Evolutionary conservation across 2,329 filamentous ascomycete species (phyloP), one percentile per base, ranked within the genome.

Genomic region (Aspergillus pseudotamarii): DNA sequence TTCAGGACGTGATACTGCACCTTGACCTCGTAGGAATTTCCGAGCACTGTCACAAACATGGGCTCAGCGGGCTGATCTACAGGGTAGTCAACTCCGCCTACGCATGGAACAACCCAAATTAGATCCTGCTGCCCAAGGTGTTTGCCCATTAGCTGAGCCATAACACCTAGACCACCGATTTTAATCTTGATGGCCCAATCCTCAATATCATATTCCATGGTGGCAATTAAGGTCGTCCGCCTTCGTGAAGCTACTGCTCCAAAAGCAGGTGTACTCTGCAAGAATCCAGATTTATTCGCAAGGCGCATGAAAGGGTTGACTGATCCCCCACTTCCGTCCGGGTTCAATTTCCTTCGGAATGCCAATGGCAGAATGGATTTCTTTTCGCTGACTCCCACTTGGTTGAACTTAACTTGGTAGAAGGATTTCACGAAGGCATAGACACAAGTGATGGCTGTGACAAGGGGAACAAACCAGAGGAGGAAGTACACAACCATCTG

Each of bases 181-280:
- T 91, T 91, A 77, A 91, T 88, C 75, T 89, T 90, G 77, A 91
- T 88, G 4, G 77, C 82, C 86, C 88, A 90, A 71, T 91, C 88
- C 60, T 88, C 86, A 64, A 91, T 90, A 65, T 90, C 87, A 75
- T 91, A 91, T 74, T 91, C 88, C 86, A 91, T 89, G 8, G 88
- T 90, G 14, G 87, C 88, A 59, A 91, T 89, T 26, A 91, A 81
- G 2, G 89, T 85, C 36, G 84, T 89, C n/a, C 85, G 79, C 51
- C 80, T 64, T 41, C 68, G 72, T 23, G 79, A 74, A n/a, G 68
- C 66, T 46, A 70, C 73, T 38, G 67, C 68, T 34, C 71, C 72
- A 57, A 78, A 75, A 1, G 72, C 74, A 26, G 77, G 72, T 8
- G 69, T 77, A 57, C 72, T 77, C 57, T 78, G 77, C 6, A 80